Evolutionary conservation across 2,329 filamentous ascomycete genomes (phyloP).

Genomic region (Ramichloridium luteum): DNA sequence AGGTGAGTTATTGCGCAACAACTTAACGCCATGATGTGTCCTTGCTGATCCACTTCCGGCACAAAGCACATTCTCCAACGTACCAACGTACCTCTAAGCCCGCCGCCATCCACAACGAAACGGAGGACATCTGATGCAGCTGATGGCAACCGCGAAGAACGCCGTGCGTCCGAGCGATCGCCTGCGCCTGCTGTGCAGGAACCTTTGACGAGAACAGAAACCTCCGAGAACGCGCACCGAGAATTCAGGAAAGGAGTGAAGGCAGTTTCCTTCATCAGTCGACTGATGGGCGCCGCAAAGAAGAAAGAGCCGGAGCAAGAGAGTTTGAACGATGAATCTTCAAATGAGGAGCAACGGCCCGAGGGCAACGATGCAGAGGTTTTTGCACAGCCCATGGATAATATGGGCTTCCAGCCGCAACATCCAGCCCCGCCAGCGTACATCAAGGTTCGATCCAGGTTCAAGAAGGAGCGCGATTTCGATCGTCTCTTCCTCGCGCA

Average conservation of each 20-base stretch:
- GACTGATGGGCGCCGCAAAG: conserved; percentile 63
- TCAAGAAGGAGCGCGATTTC: conserved; percentile 74
- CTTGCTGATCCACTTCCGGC: conserved; percentile 13
- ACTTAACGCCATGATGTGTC: conserved; percentile 2
- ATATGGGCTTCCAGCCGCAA: conserved; percentile 65
- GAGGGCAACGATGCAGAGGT: conserved; percentile 75
- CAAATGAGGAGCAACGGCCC: conserved; percentile 58
- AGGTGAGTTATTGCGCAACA: conserved; percentile 43
- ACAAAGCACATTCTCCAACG: conserved; percentile 47
- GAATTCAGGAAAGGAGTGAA: conserved; percentile 64
- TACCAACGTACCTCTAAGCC: conserved; percentile 47
- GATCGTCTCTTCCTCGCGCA: conserved; percentile 84
- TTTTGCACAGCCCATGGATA: conserved; percentile 63
- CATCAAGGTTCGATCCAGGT: conserved; percentile 68
- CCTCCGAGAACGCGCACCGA: conserved; percentile 12
- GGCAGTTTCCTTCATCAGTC: conserved; percentile 78
- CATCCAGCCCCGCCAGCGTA: conserved; percentile 85
- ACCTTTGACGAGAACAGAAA: conserved; percentile 13
- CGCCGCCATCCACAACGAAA: too few relatives aligned
- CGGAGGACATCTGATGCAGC: too few relatives aligned
- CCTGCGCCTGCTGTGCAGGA: conserved; percentile 10
- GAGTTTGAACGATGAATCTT: conserved; percentile 30
- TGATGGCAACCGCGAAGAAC: too few relatives aligned
- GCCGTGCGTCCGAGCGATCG: conserved; percentile 11
- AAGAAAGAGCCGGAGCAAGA: conserved; percentile 48